Conservation (phyloP, 352 stramenopile genomes). For the Phytophthora uliginosa region DNA sequence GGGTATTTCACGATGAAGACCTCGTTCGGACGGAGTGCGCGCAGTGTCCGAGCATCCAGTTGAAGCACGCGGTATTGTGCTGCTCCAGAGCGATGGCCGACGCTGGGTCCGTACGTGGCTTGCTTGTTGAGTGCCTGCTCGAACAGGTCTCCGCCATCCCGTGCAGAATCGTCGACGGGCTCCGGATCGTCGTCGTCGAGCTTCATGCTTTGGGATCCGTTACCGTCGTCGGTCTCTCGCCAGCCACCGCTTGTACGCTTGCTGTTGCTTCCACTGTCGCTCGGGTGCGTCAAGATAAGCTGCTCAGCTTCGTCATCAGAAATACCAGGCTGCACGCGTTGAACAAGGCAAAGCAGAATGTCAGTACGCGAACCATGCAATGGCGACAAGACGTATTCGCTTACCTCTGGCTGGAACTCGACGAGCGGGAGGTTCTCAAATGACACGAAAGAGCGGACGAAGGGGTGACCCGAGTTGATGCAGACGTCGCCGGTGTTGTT, state of each 20-base stretch:
- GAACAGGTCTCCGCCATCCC: slow-evolving; percentile 69
- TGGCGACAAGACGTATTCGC: neutral
- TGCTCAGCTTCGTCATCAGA: slow-evolving; percentile 89
- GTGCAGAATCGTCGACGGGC: slow-evolving; percentile 29
- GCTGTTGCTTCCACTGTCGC: slow-evolving; percentile 22
- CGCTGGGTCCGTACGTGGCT: slow-evolving; percentile 54
- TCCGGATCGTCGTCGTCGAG: slow-evolving; percentile 68
- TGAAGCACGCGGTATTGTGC: slow-evolving; percentile 81
- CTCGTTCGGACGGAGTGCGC: slow-evolving; percentile 79
- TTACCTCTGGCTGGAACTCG: slow-evolving; percentile 91
- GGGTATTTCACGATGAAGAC: slow-evolving; percentile 91
- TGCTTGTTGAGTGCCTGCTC: slow-evolving; percentile 91
- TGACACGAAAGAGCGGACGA: slow-evolving; percentile 95
- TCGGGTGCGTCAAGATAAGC: slow-evolving; percentile 79
- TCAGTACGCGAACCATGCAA: neutral
- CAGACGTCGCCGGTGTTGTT: slow-evolving; percentile 92
- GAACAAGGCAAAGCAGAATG: slow-evolving; percentile 4
- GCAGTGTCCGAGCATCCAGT: slow-evolving; percentile 80
- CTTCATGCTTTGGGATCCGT: slow-evolving; percentile 85
- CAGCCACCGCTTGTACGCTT: slow-evolving; percentile 47
- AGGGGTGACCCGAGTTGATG: slow-evolving; percentile 95
- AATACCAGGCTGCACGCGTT: slow-evolving; percentile 55
- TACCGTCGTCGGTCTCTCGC: slow-evolving; percentile 71
- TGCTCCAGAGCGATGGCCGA: slow-evolving; percentile 59
- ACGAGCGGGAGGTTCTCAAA: slow-evolving; percentile 97